Percentiles rank a stretch among this genome's conserved stretches.
Evolutionary conservation across 2,329 filamentous ascomycete genomes (phyloP).

Genomic region (Aureobasidium mangrovei): DNA sequence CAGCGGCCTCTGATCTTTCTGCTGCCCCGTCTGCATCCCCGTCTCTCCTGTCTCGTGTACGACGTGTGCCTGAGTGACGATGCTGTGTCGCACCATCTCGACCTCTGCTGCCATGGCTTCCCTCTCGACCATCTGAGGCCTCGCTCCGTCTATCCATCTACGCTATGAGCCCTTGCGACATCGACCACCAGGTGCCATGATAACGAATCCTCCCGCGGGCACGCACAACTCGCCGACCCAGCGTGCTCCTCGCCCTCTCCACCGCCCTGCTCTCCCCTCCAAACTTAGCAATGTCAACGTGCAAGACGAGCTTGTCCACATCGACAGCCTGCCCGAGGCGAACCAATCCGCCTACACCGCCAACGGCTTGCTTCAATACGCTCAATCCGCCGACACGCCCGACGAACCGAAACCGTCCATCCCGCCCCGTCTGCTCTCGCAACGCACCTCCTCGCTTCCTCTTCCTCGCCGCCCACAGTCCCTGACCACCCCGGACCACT

Average conservation of each 20-base stretch:
- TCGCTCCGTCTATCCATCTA: background rate
- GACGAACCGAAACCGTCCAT: background rate
- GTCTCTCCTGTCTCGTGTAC: background rate
- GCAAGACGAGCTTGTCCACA: conserved; percentile 17
- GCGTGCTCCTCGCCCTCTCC: conserved; percentile 13
- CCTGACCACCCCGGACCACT: background rate
- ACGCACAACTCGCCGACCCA: conserved; percentile 15
- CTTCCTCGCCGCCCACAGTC: conserved; percentile 9
- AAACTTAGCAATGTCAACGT: conserved; percentile 26
- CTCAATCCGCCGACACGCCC: background rate
- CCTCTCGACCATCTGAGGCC: background rate
- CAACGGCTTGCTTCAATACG: conserved; percentile 12
- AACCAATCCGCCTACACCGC: conserved; percentile 10
- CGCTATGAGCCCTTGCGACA: no score
- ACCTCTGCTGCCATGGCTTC: background rate
- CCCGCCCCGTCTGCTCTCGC: conserved; percentile 5
- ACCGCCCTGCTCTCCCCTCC: conserved; percentile 23
- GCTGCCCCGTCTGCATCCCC: background rate
- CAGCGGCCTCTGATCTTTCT: background rate
- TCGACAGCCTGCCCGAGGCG: conserved; percentile 22
- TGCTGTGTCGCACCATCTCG: background rate
- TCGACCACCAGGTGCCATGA: conserved; percentile 14
- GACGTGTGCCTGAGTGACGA: conserved; percentile 5
- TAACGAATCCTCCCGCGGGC: conserved; percentile 15
- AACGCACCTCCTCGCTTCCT: conserved; percentile 5